Evolutionary conservation across 352 stramenopile species (phyloP), one percentile per base, ranked within the genome.

Genomic region (Globisporangium barbulae): DNA sequence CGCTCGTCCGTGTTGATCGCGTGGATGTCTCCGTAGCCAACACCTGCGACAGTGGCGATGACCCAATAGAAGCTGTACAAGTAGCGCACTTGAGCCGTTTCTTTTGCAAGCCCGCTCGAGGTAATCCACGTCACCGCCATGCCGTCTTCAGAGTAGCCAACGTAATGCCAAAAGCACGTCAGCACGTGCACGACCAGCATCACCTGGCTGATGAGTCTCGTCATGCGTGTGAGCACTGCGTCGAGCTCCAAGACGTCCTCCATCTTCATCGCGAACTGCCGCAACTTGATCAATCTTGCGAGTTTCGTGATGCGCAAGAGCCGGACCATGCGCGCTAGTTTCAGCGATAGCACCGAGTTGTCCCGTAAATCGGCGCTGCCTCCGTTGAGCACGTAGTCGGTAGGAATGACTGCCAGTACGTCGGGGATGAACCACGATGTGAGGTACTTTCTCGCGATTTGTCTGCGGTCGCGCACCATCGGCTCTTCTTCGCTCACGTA

Each of bases 11-110:
- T 88, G 64, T 88, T 95, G 1, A 75, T 81, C 7, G 86, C 79
- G 53, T 88, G 73, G 9, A 97, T 75, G 49, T 97, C 89, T 13
- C 89, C 89, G 47, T 91, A 97, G 0, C 89, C 89, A 4, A 96
- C 85, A 0, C 84, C 88, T 3, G 86, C 88, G 12, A 96, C 52
- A 0, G 88, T 96, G 0, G 78, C 78, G 28, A 89, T 72, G n/a
- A 89, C 83, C 88, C 88, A 97, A 65, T 97, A 96, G 28, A 94
- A 83, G 37, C 77, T 85, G 66, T 87, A 93, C 17, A 95, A 56
- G 55, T 96, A 96, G 13, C 79, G 78, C 1, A 81, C 65, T 13
- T 48, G 60, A 0, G 76, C 65, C 15, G 63, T 72, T 25, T 64
- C 64, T n/a, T 69, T 22, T 7, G 63, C 57, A 37, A 88, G 22